Percentiles rank a stretch among this genome's conserved stretches.
Evolutionary conservation across 2,329 filamentous ascomycete species (phyloP).

Genomic region (Colletotrichum horii): DNA sequence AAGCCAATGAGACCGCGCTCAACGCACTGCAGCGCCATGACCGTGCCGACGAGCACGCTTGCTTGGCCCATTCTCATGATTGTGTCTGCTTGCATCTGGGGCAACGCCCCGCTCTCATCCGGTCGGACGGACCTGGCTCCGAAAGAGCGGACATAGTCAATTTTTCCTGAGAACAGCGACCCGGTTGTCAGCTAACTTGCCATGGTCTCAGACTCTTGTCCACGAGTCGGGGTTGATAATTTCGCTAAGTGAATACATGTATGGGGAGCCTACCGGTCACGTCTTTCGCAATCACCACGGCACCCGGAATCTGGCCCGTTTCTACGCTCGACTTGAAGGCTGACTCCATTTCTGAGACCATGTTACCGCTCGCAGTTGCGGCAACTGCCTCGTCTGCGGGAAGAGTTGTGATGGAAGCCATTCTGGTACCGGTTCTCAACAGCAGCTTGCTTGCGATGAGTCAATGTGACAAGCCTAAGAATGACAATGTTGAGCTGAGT

Average conservation of each 20-base stretch:
- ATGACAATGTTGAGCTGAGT: not conserved
- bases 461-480: not conserved
- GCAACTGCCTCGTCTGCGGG: not conserved
- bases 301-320: not conserved
- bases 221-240: not conserved
- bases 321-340: not conserved
- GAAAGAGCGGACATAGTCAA: slow-evolving; percentile 1
- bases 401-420: not conserved
- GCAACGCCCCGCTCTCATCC: slow-evolving; percentile 31
- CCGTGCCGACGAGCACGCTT: slow-evolving; percentile 51
- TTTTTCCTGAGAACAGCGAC: not conserved
- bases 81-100: slow-evolving; percentile 33
- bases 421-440: not conserved
- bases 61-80: slow-evolving; percentile 39
- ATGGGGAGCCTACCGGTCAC: not conserved
- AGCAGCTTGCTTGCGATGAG: not conserved
- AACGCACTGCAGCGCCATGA: slow-evolving; percentile 58
- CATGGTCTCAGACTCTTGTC: not conserved
- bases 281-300: not conserved
- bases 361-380: not conserved
- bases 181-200: not conserved
- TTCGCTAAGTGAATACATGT: not conserved
- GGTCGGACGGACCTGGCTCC: not conserved
- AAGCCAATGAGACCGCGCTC: slow-evolving; percentile 54
- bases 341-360: not conserved